Percentiles rank a stretch among this genome's conserved stretches.
Conservation (phyloP, 1,139 yeast species). For the Candida pseudoviswanathii region DNA sequence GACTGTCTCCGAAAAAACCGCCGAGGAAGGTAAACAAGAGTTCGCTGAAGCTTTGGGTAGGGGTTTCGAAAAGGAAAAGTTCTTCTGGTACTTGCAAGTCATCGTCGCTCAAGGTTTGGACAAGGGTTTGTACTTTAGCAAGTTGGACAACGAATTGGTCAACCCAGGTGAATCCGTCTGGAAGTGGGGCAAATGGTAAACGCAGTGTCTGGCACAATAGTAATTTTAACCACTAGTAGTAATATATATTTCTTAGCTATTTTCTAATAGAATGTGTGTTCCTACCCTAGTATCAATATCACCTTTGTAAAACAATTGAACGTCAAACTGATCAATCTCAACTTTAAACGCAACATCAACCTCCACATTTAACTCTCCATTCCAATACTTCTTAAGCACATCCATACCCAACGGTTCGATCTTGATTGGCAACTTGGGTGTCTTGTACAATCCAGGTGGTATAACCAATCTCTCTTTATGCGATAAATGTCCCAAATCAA, state of each 20-base stretch:
- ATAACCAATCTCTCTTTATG: conserved; percentile 37
- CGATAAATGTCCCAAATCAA: conserved; percentile 46
- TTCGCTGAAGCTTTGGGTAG: conserved; percentile 29
- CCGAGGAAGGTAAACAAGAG: conserved; percentile 32
- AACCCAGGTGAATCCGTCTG: conserved; percentile 57
- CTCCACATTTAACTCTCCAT: conserved; percentile 51
- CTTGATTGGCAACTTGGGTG: conserved; percentile 52
- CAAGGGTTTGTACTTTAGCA: conserved; percentile 35
- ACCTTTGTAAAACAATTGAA: conserved; percentile 48
- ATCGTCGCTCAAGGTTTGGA: conserved; percentile 29
- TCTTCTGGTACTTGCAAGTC: conserved; percentile 34
- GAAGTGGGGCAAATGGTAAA: conserved; percentile 43
- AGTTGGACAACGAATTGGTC: conserved; percentile 49
- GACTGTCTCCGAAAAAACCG: conserved; percentile 20
- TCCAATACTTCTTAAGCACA: conserved; percentile 48
- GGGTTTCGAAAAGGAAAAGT: conserved; percentile 33
- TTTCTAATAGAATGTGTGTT: background rate
- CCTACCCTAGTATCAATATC: conserved; percentile 21
- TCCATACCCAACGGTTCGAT: conserved; percentile 50
- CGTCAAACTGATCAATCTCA: conserved; percentile 35
- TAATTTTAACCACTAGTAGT: background rate
- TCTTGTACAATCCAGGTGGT: conserved; percentile 52
- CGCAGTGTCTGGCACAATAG: background rate
- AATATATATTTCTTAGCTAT: background rate
- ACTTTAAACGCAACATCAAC: conserved; percentile 45